A percentile compares a stretch with the other conserved stretches of the same genome.
Conservation (phyloP, 257 asterid species). For the Gentiana dahurica region DNA sequence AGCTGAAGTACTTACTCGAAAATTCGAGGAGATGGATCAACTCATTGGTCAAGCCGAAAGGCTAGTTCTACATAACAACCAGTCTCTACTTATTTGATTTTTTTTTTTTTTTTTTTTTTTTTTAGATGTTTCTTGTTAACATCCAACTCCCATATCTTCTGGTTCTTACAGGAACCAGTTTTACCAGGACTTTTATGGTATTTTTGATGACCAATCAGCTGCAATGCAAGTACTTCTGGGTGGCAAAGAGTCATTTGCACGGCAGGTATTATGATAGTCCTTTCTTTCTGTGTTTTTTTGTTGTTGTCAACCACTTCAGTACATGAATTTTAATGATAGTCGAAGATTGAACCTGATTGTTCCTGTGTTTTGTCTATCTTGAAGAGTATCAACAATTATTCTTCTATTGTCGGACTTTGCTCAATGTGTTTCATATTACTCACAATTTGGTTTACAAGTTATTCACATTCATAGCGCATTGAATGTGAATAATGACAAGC, state of each 20-base stretch:
- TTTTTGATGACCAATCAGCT: constrained; percentile 55
- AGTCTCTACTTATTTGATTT: not conserved
- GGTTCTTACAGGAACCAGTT: constrained; percentile 43
- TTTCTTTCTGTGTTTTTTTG: not conserved
- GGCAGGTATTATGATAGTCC: constrained; percentile 41
- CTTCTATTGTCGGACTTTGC: too few relatives aligned
- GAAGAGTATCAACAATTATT: too few relatives aligned
- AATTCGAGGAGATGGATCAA: constrained; percentile 85
- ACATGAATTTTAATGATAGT: too few relatives aligned
- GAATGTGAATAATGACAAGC: too few relatives aligned
- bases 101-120: not conserved
- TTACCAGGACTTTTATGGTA: constrained; percentile 62
- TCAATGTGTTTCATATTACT: too few relatives aligned
- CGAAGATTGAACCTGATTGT: too few relatives aligned
- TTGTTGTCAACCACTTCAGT: not conserved
- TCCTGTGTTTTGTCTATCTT: too few relatives aligned
- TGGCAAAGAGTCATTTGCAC: constrained; percentile 79
- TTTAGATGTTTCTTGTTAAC: not conserved
- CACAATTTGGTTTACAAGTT: too few relatives aligned
- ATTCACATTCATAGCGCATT: too few relatives aligned
- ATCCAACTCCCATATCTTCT: constrained; percentile 2
- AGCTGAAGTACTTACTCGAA: constrained; percentile 75
- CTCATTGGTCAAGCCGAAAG: constrained; percentile 40
- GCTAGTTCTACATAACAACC: constrained; percentile 6
- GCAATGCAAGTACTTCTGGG: constrained; percentile 72